phyloP scores from a whole-genome alignment of 352 stramenopile genomes.

The Phytophthora quininea region DNA sequence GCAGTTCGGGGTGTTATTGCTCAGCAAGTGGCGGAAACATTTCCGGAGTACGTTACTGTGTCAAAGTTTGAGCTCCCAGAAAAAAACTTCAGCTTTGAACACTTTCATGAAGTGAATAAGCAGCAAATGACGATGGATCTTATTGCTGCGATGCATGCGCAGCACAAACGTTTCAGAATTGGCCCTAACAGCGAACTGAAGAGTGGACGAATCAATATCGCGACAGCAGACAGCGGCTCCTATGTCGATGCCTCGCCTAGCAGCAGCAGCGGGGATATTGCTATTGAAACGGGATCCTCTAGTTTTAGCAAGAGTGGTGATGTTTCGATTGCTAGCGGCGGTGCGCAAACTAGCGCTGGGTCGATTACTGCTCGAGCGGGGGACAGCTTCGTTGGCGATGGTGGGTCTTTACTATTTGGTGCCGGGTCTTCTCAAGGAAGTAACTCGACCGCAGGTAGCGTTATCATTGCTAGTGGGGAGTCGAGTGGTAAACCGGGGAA shows the following conservation, averaged over 20 bases:
- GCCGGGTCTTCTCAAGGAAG: constrained; percentile 41
- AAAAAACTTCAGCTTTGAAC: constrained; percentile 88
- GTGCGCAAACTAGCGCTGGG: constrained; percentile 29
- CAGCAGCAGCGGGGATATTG: constrained; percentile 40
- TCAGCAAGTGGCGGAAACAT: constrained; percentile 90
- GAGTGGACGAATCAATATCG: constrained; percentile 54
- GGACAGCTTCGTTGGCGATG: constrained; percentile 34
- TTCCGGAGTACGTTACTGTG: constrained; percentile 93
- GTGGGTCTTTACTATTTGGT: constrained; percentile 44
- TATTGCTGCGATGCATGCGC: constrained; percentile 88
- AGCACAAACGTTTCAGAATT: constrained; percentile 72
- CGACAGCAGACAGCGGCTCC: constrained; percentile 49
- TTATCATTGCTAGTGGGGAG: constrained; percentile 38
- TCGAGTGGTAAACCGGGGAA: constrained; percentile 30
- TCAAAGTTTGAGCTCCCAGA: constrained; percentile 87
- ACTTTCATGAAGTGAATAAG: constrained; percentile 96
- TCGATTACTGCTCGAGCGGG: constrained; percentile 38
- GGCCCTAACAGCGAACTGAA: constrained; percentile 45
- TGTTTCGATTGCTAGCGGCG: constrained; percentile 39
- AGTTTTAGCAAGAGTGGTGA: constrained; percentile 36
- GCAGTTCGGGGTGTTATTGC: constrained; percentile 93
- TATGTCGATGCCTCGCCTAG: constrained; percentile 41
- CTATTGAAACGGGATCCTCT: constrained; percentile 44
- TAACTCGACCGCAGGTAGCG: constrained; percentile 27
- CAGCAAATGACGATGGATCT: constrained; percentile 92